These are phyloP conservation scores for Aspergillus chevalieri DNA, from an alignment of 2,329 filamentous ascomycete species.

Conservation along the genomic window DNA sequence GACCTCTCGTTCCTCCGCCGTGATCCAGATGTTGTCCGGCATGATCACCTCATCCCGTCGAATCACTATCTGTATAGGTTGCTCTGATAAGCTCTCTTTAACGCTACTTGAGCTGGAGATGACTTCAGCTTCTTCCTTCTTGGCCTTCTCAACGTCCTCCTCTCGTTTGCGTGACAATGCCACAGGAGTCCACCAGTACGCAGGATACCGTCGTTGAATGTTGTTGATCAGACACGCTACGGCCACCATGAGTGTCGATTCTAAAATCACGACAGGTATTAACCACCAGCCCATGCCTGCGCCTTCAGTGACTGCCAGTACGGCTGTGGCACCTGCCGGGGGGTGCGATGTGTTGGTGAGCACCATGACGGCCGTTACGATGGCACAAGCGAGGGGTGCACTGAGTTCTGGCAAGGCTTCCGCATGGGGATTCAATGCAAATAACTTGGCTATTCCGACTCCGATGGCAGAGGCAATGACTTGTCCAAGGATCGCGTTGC, in stretches of 20 bases:
- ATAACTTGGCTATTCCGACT: constrained; percentile 59
- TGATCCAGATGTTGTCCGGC: constrained; percentile 29
- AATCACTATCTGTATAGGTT: constrained; percentile 24
- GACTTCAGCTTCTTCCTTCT: constrained; percentile 11
- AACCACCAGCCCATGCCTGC: constrained; percentile 62
- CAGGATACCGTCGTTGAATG: constrained; percentile 58
- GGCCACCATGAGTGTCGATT: constrained; percentile 54
- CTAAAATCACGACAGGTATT: constrained; percentile 57
- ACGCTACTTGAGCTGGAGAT: constrained; percentile 8
- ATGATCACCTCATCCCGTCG: constrained; percentile 23
- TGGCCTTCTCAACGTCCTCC: constrained; percentile 15
- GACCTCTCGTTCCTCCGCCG: constrained; percentile 25
- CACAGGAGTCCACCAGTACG: constrained; percentile 58
- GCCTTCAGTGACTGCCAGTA: constrained; percentile 57
- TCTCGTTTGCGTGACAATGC: constrained; percentile 12
- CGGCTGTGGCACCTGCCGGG: constrained; percentile 66
- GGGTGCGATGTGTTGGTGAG: constrained; percentile 68
- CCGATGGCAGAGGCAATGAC: constrained; percentile 57
- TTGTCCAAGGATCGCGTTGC: constrained; percentile 64
- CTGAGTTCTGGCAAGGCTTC: constrained; percentile 57
- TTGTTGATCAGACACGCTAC: constrained; percentile 65
- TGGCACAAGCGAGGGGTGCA: constrained; percentile 59
- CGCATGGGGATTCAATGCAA: constrained; percentile 46
- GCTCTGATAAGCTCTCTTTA: constrained; percentile 18
- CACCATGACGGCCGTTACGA: constrained; percentile 59